Evolutionary conservation across 345 rosid species (phyloP).

Genomic region (Sonneratia alba): DNA sequence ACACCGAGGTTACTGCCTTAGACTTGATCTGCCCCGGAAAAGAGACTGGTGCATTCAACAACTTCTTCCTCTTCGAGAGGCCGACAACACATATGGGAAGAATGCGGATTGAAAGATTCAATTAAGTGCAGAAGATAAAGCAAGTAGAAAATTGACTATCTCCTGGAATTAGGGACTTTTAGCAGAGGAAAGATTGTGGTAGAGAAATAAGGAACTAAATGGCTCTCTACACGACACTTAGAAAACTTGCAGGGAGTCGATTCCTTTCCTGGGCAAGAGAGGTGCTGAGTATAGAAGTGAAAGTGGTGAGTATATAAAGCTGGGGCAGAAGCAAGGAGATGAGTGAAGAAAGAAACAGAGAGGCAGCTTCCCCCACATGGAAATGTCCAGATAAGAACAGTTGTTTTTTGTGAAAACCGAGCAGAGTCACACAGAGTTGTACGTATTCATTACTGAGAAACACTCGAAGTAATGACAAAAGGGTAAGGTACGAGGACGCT

Average conservation of each 20-base stretch:
- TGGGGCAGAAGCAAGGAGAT: constrained; percentile 11
- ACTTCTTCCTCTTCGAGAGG: not conserved
- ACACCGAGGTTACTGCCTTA: not conserved
- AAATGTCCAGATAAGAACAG: constrained; percentile 43
- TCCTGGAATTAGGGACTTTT: no score
- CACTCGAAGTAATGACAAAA: constrained; percentile 16
- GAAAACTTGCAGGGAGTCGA: constrained; percentile 5
- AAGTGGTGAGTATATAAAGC: not conserved
- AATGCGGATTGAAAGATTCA: no score
- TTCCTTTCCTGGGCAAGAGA: constrained; percentile 8
- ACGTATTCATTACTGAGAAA: not conserved
- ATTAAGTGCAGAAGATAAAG: not conserved
- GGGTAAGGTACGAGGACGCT: constrained; percentile 48
- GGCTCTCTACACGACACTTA: not conserved
- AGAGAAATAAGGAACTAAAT: no score
- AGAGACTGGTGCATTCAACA: no score
- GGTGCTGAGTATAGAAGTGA: not conserved
- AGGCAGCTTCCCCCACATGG: constrained; percentile 47
- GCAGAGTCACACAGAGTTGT: no score
- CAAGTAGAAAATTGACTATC: no score
- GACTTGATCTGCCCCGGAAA: not conserved
- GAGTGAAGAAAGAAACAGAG: constrained; percentile 23
- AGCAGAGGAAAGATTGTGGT: constrained; percentile 6
- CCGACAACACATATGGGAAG: no score
- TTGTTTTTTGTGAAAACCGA: not conserved